These are phyloP conservation scores for Coniochaeta prunicola DNA, from an alignment of 2,329 filamentous ascomycete species.

Conservation along the genomic window DNA sequence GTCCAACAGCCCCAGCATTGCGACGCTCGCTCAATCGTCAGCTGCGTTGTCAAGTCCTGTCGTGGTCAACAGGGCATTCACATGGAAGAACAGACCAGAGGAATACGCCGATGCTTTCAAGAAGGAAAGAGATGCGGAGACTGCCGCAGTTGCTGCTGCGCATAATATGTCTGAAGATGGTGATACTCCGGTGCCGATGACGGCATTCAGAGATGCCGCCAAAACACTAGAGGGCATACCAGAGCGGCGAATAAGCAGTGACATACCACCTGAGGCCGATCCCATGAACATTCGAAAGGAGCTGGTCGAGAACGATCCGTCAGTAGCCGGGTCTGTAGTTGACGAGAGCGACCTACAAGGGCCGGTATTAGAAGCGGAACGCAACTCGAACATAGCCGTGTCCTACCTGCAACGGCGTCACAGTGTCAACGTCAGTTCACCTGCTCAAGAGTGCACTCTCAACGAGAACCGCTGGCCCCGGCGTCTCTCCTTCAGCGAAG, in stretches of 20 bases:
- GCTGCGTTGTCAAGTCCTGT: slow-evolving; percentile 27
- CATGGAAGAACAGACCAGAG: slow-evolving; percentile 57
- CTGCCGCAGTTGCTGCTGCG: slow-evolving; percentile 10
- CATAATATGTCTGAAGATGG: neutral
- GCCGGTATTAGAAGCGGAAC: slow-evolving; percentile 40
- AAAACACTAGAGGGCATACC: neutral
- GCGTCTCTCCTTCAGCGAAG: slow-evolving; percentile 67
- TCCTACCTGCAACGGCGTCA: slow-evolving; percentile 54
- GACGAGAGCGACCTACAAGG: slow-evolving; percentile 54
- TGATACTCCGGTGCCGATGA: slow-evolving; percentile 4
- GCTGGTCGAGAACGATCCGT: slow-evolving; percentile 37
- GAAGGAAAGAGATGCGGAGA: slow-evolving; percentile 22
- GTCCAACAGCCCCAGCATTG: slow-evolving; percentile 24
- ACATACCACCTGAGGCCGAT: slow-evolving; percentile 5
- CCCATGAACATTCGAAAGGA: slow-evolving; percentile 36
- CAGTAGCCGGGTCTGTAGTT: slow-evolving; percentile 50
- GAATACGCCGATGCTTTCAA: slow-evolving; percentile 43
- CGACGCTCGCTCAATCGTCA: slow-evolving; percentile 28
- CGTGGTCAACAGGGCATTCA: slow-evolving; percentile 44
- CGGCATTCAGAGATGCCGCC: neutral
- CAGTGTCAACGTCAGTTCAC: slow-evolving; percentile 36
- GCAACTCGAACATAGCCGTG: slow-evolving; percentile 33
- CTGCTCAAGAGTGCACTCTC: slow-evolving; percentile 21
- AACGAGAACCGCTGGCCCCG: slow-evolving; percentile 62
- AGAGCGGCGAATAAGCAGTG: slow-evolving; percentile 5